A percentile compares a stretch with the other conserved stretches of the same genome.
These are phyloP conservation scores for Coniochaeta sp. DNA, from an alignment of 2,329 filamentous ascomycete species.

Conservation along the genomic window DNA sequence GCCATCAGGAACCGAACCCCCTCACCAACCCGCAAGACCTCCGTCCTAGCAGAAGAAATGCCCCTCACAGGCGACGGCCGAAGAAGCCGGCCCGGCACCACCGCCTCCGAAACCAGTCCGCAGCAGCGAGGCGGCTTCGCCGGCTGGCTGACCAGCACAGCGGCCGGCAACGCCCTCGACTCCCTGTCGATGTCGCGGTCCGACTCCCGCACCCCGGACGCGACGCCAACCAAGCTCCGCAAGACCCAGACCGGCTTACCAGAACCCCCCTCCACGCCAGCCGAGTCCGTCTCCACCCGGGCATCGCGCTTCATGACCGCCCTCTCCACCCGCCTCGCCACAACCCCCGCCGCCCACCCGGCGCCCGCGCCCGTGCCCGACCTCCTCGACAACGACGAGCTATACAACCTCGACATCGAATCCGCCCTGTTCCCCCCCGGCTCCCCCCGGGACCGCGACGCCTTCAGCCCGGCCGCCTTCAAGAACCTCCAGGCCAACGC, in stretches of 20 bases:
- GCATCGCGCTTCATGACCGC: constrained; percentile 37
- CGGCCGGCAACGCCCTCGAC: constrained; percentile 15
- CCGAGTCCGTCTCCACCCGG: constrained; percentile 20
- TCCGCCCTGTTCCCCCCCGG: constrained; percentile 43
- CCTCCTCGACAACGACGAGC: constrained; percentile 39
- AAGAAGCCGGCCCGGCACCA: neutral
- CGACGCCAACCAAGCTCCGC: constrained; percentile 21
- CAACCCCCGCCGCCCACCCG: constrained; percentile 8
- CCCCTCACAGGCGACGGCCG: constrained; percentile 31
- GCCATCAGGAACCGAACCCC: constrained; percentile 19
- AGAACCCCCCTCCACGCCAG: constrained; percentile 22
- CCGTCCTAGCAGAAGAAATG: constrained; percentile 23
- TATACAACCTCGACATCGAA: constrained; percentile 48
- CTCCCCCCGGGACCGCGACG: constrained; percentile 32
- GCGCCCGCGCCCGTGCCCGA: no score
- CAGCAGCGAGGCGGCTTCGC: constrained; percentile 17
- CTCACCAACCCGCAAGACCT: constrained; percentile 17
- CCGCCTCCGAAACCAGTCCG: constrained; percentile 16
- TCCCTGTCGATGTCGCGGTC: constrained; percentile 5
- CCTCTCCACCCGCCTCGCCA: constrained; percentile 29
- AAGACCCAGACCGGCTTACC: constrained; percentile 16
- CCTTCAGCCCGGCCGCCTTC: constrained; percentile 51
- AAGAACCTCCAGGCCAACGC: constrained; percentile 55
- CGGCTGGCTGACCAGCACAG: constrained; percentile 23
- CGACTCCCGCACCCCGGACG: constrained; percentile 15